Evolutionary conservation across 2,329 filamentous ascomycete species (phyloP).

Genomic region (Arthroderma uncinatum): DNA sequence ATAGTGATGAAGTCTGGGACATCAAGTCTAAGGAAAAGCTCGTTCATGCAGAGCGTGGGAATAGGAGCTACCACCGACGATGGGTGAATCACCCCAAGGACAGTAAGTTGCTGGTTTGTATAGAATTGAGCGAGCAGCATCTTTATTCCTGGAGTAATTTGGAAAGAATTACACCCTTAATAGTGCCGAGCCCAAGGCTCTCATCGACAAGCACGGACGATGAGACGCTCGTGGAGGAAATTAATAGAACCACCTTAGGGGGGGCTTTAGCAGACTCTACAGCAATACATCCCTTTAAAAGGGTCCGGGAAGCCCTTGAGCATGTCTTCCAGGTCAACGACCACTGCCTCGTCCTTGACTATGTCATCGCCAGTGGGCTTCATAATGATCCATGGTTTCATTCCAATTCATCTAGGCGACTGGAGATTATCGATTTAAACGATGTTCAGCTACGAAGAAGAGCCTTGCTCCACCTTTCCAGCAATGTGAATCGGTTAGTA

Average conservation of each 20-base stretch:
- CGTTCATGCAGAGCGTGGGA: neutral
- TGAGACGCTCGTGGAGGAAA: too few relatives aligned
- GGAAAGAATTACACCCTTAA: neutral
- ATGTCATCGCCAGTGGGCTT: neutral
- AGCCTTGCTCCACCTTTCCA: neutral
- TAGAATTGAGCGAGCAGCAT: slow-evolving; percentile 5
- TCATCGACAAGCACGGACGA: too few relatives aligned
- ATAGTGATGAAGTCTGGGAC: slow-evolving; percentile 6
- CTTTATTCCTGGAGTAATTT: slow-evolving; percentile 4
- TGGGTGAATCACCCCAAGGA: slow-evolving; percentile 11
- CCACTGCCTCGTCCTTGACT: slow-evolving; percentile 5
- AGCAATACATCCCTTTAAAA: too few relatives aligned
- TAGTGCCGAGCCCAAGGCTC: too few relatives aligned
- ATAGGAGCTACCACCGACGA: neutral
- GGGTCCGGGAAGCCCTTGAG: neutral
- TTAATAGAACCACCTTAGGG: too few relatives aligned
- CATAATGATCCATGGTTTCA: neutral
- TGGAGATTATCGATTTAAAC: slow-evolving; percentile 3
- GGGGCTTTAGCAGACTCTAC: too few relatives aligned
- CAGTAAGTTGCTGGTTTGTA: slow-evolving; percentile 5
- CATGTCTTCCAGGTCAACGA: neutral
- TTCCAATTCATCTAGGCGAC: neutral
- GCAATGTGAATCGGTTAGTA: slow-evolving; percentile 8
- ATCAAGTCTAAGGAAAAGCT: slow-evolving; percentile 6
- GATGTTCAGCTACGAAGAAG: neutral